phyloP scores from a whole-genome alignment of 495 filamentous ascomycete genomes.

The Penicillium salamii region DNA sequence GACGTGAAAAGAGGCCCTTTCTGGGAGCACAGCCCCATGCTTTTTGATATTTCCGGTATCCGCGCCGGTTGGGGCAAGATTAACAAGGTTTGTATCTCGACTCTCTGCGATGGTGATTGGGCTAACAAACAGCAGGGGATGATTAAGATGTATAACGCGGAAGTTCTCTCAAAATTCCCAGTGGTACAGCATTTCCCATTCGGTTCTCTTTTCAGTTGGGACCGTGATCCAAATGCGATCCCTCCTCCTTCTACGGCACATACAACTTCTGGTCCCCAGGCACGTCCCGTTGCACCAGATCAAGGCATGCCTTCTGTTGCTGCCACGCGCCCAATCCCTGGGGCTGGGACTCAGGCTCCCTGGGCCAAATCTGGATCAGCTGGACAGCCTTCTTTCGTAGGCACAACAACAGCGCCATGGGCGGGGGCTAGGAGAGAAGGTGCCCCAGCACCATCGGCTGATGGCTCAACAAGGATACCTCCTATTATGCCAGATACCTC shows the following conservation, averaged over 20 bases:
- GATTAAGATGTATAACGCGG: slow-evolving; percentile 72
- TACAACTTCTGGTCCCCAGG: slow-evolving; percentile 52
- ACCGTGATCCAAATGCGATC: slow-evolving; percentile 62
- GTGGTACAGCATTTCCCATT: slow-evolving; percentile 71
- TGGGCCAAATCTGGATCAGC: slow-evolving; percentile 37
- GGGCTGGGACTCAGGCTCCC: slow-evolving; percentile 43
- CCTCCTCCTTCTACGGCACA: slow-evolving; percentile 50
- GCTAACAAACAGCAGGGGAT: slow-evolving; percentile 50
- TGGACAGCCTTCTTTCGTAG: slow-evolving; percentile 18
- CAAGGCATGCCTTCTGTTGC: slow-evolving; percentile 12
- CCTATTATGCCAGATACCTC: slow-evolving; percentile 30
- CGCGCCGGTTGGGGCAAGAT: slow-evolving; percentile 95
- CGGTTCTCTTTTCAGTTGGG: slow-evolving; percentile 81
- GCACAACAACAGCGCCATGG: slow-evolving; percentile 46
- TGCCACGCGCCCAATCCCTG: slow-evolving; percentile 17
- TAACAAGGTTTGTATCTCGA: slow-evolving; percentile 66
- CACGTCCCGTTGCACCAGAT: slow-evolving; percentile 30
- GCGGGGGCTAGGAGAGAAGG: slow-evolving; percentile 26
- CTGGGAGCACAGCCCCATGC: slow-evolving; percentile 95
- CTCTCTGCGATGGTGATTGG: neutral
- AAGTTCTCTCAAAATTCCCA: slow-evolving; percentile 68
- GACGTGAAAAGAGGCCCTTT: slow-evolving; percentile 97
- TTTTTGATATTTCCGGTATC: slow-evolving; percentile 93
- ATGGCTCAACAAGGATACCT: slow-evolving; percentile 4
- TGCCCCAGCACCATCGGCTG: neutral